Conservation (phyloP, 495 filamentous ascomycete species). For the Daldinia grandis region DNA sequence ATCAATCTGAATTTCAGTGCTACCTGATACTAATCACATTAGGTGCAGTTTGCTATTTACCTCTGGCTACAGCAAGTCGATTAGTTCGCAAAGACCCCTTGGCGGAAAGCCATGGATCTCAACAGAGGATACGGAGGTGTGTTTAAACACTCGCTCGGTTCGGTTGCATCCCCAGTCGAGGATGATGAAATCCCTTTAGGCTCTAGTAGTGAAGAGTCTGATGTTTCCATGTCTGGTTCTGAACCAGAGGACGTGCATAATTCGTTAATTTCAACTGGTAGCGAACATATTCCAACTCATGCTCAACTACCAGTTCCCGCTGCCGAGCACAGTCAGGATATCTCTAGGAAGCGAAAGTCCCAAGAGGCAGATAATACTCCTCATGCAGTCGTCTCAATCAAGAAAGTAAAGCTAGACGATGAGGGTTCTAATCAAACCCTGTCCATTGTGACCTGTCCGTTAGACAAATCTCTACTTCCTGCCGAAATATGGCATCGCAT, state of each 20-base stretch:
- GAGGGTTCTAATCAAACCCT: background rate
- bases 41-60: slow-evolving; percentile 6
- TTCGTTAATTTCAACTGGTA: slow-evolving; percentile 21
- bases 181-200: slow-evolving; percentile 36
- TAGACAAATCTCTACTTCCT: slow-evolving; percentile 54
- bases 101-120: slow-evolving; percentile 6
- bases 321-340: slow-evolving; percentile 7
- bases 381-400: slow-evolving; percentile 33
- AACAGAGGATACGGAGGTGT: background rate
- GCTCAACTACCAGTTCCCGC: slow-evolving; percentile 3
- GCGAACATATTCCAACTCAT: slow-evolving; percentile 15
- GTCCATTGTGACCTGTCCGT: slow-evolving; percentile 11
- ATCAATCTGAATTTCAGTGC: slow-evolving; percentile 1
- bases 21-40: slow-evolving; percentile 16
- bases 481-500: slow-evolving; percentile 64
- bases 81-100: background rate
- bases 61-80: background rate
- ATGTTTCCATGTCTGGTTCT: slow-evolving; percentile 34
- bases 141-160: background rate
- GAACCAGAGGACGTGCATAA: slow-evolving; percentile 7
- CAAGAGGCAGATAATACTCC: slow-evolving; percentile 11
- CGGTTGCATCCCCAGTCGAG: slow-evolving; percentile 11
- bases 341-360: slow-evolving; percentile 54
- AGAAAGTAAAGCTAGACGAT: slow-evolving; percentile 51
- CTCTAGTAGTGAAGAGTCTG: slow-evolving; percentile 30